Base-by-base conservation (phyloP, 257 asterid species). In the Jacaranda mimosifolia region DNA sequence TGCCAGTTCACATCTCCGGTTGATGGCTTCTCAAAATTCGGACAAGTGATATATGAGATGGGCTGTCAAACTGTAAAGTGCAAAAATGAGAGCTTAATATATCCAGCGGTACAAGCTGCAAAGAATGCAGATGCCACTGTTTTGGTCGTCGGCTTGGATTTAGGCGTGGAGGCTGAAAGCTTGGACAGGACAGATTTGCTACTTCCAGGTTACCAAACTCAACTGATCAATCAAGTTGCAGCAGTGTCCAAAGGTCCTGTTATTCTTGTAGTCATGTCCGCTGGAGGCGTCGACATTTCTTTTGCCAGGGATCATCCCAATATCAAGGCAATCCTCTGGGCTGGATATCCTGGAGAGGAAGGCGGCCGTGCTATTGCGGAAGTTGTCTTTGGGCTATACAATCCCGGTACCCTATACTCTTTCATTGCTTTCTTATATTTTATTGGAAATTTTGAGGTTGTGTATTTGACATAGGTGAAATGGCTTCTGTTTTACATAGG, bases 291-390 rank as follows among this genome's bases (percentile, higher is more conserved):
- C 21, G 94, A 89, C 36, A 38, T 89, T 7, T 48, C 83, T 0
- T 84, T 83, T 46, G 88, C 92, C 4, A 81, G 77, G 18, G 39
- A 65, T 6, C 49, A 80, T 63, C 63, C 75, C 0, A 81, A 80
- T 0, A 48, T 89, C 51, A 18, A 14, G 0, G 53, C 84, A 0
- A 87, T 89, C 15, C 15, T 87, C 6, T 89, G 94, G 94, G 89
- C 83, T 15, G 89, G 93, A 40, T 88, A 81, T 57, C 87, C 91
- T 1, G 93, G 93, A 1, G 76, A 86, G 36, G 85, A 71, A 56
- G 91, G 93, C 4, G 93, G 91, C 1, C 68, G 9, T 3, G 90
- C 86, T 26, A 77, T 89, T 51, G 89, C 88, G 0, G 86, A 87
- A 32, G 83, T 89, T 17, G 46, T 87, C 51, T 87, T 85, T 35